Base-by-base conservation (phyloP, 2,329 filamentous ascomycete species). In the Akanthomyces muscarius region DNA sequence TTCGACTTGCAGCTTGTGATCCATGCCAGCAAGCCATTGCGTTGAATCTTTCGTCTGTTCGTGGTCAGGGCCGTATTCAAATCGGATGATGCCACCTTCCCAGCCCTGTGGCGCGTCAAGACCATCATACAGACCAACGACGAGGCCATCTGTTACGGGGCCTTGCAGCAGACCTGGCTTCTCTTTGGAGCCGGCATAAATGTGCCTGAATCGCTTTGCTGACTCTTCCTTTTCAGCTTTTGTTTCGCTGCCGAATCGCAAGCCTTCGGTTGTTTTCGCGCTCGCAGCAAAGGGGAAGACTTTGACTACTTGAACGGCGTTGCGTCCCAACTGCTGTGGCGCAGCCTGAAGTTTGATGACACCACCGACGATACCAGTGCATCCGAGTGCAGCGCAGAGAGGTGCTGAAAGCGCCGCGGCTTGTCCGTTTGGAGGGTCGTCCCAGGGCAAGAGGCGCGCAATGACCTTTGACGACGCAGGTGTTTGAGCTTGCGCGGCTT, bases 161-260 rank as follows among this genome's bases (percentile, higher is more conserved):
- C 95, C 95, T 62, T 90, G 85, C 1, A 98, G 78, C 21, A 98
- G 74, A 1, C 89, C 86, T 25, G 84, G 83, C 0, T 78, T 72
- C 11, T 74, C 79, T 44, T 80, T 83, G 36, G 79, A 72, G 36
- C 80, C 82, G 23, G 86, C 84, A 68, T 95, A 95, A 3, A 91
- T 83, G 13, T 87, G 83, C 66, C 86, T 85, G 65, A 97, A 87
- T 50, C 86, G 85, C 70, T 89, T 89, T 16, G 85, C 80, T 3
- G 87, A 86, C 68, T 92, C 91, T 71, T 96, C 91, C 59, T 88
- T 88, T 68, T 95, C 91, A 6, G 89, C 85, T 69, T 91, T 91
- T 0, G 91, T 90, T 69, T 97, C 92, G 16, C 92, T 91, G 5
- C 94, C 94, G 71, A 98, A 96, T 69, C 87, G 92, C 25, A 97